These are phyloP conservation scores for Cercospora citrullina DNA, from an alignment of 2,329 filamentous ascomycete species.

Conservation along the genomic window DNA sequence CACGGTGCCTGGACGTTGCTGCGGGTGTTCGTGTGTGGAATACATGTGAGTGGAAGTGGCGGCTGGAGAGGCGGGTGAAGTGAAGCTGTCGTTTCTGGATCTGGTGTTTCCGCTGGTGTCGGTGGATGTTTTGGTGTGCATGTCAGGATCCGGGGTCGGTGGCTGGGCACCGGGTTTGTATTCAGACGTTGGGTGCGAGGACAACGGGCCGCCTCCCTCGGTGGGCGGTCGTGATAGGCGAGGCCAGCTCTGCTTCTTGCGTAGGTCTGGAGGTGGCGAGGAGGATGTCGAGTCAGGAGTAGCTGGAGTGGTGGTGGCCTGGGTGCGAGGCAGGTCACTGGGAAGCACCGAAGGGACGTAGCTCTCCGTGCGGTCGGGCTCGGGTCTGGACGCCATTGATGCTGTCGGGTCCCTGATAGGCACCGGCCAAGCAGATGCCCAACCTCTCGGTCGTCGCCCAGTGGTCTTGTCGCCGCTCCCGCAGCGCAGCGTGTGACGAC, in stretches of 20 bases:
- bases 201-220: conserved; percentile 38
- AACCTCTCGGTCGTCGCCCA: not conserved
- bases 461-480: not conserved
- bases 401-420: conserved; percentile 1
- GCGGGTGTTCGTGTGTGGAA: conserved; percentile 11
- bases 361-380: conserved; percentile 17
- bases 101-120: conserved; percentile 24
- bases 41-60: conserved; percentile 11
- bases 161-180: conserved; percentile 29
- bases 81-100: conserved; percentile 30
- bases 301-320: conserved; percentile 32
- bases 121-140: conserved; percentile 16
- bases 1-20: conserved; percentile 30
- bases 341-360: not conserved
- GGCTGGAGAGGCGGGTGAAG: conserved; percentile 26
- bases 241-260: conserved; percentile 9
- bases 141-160: conserved; percentile 31
- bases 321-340: conserved; percentile 27
- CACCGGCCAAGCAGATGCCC: conserved; percentile 1
- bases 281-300: conserved; percentile 30
- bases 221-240: conserved; percentile 32
- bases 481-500: not conserved
- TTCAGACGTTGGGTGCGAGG: conserved; percentile 37
- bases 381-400: conserved; percentile 17
- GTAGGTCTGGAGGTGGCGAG: conserved; percentile 20